A percentile compares a stretch with the other conserved stretches of the same genome.
phyloP scores from a whole-genome alignment of 768 basidiomycete species.

The Tulasnella sp. region DNA sequence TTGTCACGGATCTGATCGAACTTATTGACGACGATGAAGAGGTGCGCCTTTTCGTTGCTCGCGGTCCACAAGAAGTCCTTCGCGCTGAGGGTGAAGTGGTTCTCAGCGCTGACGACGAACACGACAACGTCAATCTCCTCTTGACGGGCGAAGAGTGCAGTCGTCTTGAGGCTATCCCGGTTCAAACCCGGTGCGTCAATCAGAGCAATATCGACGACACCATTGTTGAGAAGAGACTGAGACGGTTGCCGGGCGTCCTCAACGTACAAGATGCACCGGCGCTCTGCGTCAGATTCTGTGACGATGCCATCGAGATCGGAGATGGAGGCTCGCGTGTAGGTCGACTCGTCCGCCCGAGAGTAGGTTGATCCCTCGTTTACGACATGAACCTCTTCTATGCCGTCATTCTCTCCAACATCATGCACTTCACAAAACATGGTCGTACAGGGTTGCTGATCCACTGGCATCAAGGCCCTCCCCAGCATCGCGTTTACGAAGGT shows the following conservation, averaged over 20 bases:
- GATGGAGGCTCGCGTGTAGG: constrained; percentile 58
- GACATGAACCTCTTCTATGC: constrained; percentile 77
- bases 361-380: constrained; percentile 60
- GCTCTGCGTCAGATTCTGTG: constrained; percentile 53
- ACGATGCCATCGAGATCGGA: constrained; percentile 69
- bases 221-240: constrained; percentile 85
- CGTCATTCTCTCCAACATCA: constrained; percentile 70
- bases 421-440: constrained; percentile 96
- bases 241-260: constrained; percentile 65
- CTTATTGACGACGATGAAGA: constrained; percentile 98
- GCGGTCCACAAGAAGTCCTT: constrained; percentile 90
- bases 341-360: constrained; percentile 56
- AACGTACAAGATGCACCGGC: constrained; percentile 80
- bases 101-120: constrained; percentile 95
- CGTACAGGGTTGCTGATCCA: constrained; percentile 97
- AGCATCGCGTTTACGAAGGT: constrained; percentile 96
- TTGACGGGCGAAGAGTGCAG: constrained; percentile 88
- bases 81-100: constrained; percentile 93
- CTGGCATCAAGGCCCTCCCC: constrained; percentile 83
- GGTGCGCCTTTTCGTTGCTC: constrained; percentile 91
- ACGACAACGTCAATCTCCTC: constrained; percentile 98
- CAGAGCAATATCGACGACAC: constrained; percentile 92
- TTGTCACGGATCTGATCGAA: constrained; percentile 94
- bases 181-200: constrained; percentile 98
- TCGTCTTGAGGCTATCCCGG: constrained; percentile 88